Percentiles rank a stretch among this genome's conserved stretches.
These are phyloP conservation scores for Lactarius vividus DNA, from an alignment of 768 basidiomycete genomes.

Conservation along the genomic window DNA sequence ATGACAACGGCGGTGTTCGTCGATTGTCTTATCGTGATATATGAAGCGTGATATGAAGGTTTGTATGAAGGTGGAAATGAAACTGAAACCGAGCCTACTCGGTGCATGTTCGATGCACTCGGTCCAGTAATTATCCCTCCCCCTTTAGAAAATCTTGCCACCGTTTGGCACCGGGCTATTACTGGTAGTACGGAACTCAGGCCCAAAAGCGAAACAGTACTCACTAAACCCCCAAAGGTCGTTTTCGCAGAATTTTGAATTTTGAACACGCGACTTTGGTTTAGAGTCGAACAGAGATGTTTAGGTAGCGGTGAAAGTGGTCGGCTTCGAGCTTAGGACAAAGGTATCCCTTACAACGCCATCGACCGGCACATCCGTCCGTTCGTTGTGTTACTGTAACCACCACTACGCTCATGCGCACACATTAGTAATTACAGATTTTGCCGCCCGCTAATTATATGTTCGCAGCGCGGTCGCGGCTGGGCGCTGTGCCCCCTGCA, in stretches of 20 bases:
- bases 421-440: slow-evolving; percentile 19
- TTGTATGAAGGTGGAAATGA: neutral
- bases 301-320: too few relatives aligned
- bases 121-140: neutral
- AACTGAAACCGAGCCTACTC: neutral
- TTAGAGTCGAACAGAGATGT: neutral
- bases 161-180: neutral
- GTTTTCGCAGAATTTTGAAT: neutral
- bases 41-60: neutral
- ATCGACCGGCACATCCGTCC: neutral
- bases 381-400: neutral
- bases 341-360: neutral
- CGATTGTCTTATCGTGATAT: neutral
- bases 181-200: too few relatives aligned
- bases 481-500: slow-evolving; percentile 4
- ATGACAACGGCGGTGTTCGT: neutral
- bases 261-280: neutral
- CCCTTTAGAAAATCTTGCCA: neutral
- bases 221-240: neutral
- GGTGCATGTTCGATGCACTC: neutral
- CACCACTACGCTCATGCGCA: slow-evolving; percentile 10
- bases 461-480: slow-evolving; percentile 13
- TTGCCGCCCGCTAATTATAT: slow-evolving; percentile 19
- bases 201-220: too few relatives aligned
- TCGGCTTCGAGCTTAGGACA: too few relatives aligned